Base-by-base conservation (phyloP, 495 filamentous ascomycete genomes). In the Trypethelium eluteriae region DNA sequence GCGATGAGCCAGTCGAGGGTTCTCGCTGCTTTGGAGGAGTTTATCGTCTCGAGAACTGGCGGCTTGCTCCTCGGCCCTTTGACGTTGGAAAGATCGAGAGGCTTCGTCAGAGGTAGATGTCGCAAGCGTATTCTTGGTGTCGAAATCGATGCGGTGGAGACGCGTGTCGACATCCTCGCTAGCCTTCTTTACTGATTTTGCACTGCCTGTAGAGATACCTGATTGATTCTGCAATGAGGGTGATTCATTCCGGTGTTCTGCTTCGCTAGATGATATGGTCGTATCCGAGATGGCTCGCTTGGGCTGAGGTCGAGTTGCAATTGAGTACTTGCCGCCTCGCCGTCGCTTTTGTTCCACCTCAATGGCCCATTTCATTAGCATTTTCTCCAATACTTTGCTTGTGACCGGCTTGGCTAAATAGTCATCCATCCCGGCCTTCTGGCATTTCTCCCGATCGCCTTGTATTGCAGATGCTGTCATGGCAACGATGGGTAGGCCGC, bases 391-490 rank as follows among this genome's bases (percentile, higher is more conserved):
- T 1, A 81, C 82, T 62, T 81, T 83, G 35, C 83, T 82, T 70
- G 86, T 86, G 68, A 93, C 85, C 0, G 90, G 90, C 70, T 93
- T 94, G 18, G 88, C 79, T 3, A 94, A 76, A 70, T 94, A 93
- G 74, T 93, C 90, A 69, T 93, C 88, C 90, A 93, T 93, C 7
- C 91, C 91, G 6, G 88, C 87, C 63, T 79, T 78, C 65, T 82
- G 81, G 69, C 89, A 93, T 72, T 91, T 93, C 71, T 93, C 90
- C 18, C 79, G 80, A 70, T 93, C 90, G 3, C 90, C 91, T 68
- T 91, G 85, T 68, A 93, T 92, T 0, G 90, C 90, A 38, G 84
- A 86, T 1, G 91, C 90, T 0, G 91, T 93, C 83, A 94, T 86
- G 7, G 90, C 91, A 4, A 95, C 83, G 39, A 93, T 90, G 0